Evolutionary conservation across 179 eudicot species (phyloP), one percentile per base, ranked within the genome.

Genomic region (Corrigiola litoralis): DNA sequence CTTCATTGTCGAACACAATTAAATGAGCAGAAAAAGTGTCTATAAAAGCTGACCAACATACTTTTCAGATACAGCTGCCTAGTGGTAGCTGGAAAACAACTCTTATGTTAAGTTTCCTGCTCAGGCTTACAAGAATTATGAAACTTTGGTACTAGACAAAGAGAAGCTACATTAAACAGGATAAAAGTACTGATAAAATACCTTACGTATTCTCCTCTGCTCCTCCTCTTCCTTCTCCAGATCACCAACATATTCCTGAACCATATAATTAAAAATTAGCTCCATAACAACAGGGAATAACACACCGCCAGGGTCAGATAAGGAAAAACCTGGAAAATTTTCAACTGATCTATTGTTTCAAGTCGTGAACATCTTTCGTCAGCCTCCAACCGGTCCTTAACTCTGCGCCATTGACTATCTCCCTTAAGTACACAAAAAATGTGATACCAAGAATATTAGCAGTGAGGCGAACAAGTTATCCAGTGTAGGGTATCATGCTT

Each of bases 201-300:
- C 99, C 90, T 88, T 85, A 61, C 81, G 85, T 58, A 90, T 61
- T 81, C 87, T 95, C 81, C 81, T 79, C 48, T 82, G 91, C 76
- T 90, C 99, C 68, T 95, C 99, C 81, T 95, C 99, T 63, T 95
- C 96, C 80, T 77, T 82, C 77, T 95, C 99, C 65, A 95, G 72
- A 64, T 90, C 99, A 45, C 86, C 91, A 61, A 85, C 73, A 68
- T 95, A 85, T 77, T 95, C 99, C 99, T 94, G 80, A 54, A 68
- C 41, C 49, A 48, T 27, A 61, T n/a, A 68, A 47, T 16, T 49
- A 65, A 45, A 52, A 31, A 27, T 61, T 28, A 70, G 72, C 66
- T 60, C 40, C 38, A 31, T 7, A 27, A 23, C 17, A 27, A 65
- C 44, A 47, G 23, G 27, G 61, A 24, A 37, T 31, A 18, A 33